Conservation (phyloP, 208 protist species). For the Porcisia deanei region DNA sequence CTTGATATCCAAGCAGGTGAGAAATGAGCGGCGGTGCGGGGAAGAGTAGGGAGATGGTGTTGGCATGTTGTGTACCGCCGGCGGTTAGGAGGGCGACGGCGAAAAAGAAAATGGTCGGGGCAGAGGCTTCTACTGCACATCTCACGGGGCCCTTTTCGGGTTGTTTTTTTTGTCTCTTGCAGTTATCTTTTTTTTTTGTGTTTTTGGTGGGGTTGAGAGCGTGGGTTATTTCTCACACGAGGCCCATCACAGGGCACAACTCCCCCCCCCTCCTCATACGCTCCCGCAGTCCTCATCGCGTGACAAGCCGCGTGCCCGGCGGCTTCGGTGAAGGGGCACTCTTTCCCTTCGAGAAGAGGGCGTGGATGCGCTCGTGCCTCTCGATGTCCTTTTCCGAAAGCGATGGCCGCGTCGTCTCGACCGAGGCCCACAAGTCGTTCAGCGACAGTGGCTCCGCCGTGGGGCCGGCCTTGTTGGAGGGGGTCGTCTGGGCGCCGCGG, state of each 20-base stretch:
- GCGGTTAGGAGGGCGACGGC: too few species aligned
- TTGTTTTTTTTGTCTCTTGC: neutral
- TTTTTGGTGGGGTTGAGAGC: neutral
- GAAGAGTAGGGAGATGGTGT: neutral
- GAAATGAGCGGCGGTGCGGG: neutral
- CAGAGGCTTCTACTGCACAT: neutral
- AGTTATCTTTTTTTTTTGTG: neutral
- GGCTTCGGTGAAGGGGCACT: constrained; percentile 18
- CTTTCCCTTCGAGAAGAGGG: constrained; percentile 60
- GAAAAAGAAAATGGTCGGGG: neutral
- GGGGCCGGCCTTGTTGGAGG: constrained; percentile 8
- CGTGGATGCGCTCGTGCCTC: constrained; percentile 72
- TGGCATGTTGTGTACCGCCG: too few species aligned
- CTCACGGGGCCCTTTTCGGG: neutral
- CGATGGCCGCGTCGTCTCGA: constrained; percentile 58
- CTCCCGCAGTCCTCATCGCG: constrained; percentile 18
- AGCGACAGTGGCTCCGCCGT: constrained; percentile 35
- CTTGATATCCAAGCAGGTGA: neutral
- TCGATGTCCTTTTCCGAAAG: constrained; percentile 64
- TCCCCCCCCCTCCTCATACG: neutral
- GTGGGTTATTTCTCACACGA: neutral
- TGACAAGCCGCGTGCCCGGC: constrained; percentile 57
- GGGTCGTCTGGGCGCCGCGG: neutral
- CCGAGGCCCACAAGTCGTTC: constrained; percentile 56
- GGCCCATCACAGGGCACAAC: neutral